Base-by-base conservation (phyloP, 331 rosid genomes). In the Arachis monticola region DNA sequence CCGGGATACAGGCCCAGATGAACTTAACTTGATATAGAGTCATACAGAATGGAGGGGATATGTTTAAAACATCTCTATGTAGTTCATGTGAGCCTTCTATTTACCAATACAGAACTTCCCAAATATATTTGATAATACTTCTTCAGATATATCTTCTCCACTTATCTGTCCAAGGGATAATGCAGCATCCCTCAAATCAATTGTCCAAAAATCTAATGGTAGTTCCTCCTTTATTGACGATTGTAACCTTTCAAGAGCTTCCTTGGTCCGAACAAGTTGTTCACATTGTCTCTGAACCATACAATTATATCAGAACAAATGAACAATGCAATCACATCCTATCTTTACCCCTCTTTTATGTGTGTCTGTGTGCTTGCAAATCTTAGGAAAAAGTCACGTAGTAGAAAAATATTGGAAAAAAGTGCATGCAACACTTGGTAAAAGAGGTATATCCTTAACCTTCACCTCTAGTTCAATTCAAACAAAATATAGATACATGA, bases 111-210 rank as follows among this genome's bases (percentile, higher is more conserved):
- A 93, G 75, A 93, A 93, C 81, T 95, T 92, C 82, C 86, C 84
- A 81, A 95, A 95, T 75, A 95, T 95, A 81, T 90, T 92, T 65
- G 97, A 80, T 67, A 92, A 83, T 76, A 95, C 91, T 82, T 92
- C 99, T 74, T 92, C 99, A 0, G 96, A 90, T 61, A 95, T 88
- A 85, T 95, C 97, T 57, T 92, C 99, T 81, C 97, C 99, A 78
- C 88, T 87, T 58, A 94, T 88, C 78, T 88, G 93, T 70, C 97
- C 97, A 50, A 94, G 97, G 74, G 97, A 90, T 76, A 92, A 59
- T 8, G 88, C 92, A 13, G 93, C 99, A 58, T 89, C 97, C 79
- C 90, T 92, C 85, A 94, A 82, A 86, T 94, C 99, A 73, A 94
- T 88, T 10, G 99, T 92, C 97, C 97, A 94, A 83, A 94, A 94